These are phyloP conservation scores for Erodium chrysanthum DNA, from an alignment of 441 rosid species.

Conservation along the genomic window DNA sequence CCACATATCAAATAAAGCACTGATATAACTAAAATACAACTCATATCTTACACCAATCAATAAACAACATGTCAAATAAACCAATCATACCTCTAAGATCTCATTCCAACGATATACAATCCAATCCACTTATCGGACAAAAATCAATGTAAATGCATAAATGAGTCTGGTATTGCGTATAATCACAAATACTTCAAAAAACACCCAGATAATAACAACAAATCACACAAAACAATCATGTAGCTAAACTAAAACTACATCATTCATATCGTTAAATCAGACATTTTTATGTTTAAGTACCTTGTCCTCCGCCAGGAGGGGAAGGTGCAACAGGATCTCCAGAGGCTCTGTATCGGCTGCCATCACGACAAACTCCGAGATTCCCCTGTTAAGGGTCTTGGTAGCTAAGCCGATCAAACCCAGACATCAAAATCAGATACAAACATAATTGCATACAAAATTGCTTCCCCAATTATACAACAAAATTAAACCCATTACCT, in stretches of 20 bases:
- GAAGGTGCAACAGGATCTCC: conserved; percentile 86
- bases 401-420: conserved; percentile 44
- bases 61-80: no score
- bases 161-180: background rate
- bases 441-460: background rate
- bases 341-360: conserved; percentile 87
- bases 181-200: background rate
- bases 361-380: conserved; percentile 86
- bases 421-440: conserved; percentile 1
- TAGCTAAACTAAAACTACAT: background rate
- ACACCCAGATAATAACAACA: background rate
- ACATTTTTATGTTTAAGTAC: conserved; percentile 20
- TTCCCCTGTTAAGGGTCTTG: conserved; percentile 82
- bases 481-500: conserved; percentile 29
- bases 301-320: conserved; percentile 87
- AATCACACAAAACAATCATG: background rate
- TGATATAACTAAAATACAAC: background rate
- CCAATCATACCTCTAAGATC: no score
- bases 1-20: background rate
- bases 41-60: no score
- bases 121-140: no score
- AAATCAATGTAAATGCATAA: no score
- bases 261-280: background rate
- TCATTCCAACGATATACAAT: no score
- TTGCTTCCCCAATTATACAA: background rate